Evolutionary conservation across 345 rosid species (phyloP).

Genomic region (Noccaea bulbosa): DNA sequence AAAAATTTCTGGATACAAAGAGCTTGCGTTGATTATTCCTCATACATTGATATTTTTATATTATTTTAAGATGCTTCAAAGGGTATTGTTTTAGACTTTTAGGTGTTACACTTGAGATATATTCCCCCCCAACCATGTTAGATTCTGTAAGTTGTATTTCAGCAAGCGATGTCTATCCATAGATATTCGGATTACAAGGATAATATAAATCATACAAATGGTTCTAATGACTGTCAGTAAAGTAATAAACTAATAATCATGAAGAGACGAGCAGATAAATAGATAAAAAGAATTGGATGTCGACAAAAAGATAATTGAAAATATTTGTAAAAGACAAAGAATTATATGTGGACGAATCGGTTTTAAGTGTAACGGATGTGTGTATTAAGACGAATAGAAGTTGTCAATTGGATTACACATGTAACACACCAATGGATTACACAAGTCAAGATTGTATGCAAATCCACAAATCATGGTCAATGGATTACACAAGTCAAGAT

Average conservation of each 20-base stretch:
- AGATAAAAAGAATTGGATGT: constrained; percentile 16
- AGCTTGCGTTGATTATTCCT: constrained; percentile 21
- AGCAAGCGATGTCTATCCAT: constrained; percentile 14
- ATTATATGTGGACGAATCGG: background rate
- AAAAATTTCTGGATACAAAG: constrained; percentile 15
- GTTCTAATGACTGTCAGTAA: background rate
- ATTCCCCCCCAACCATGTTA: constrained; percentile 10
- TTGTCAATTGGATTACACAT: too few species aligned
- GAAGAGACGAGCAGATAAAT: background rate
- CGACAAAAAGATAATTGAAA: background rate
- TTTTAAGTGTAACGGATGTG: background rate
- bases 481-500: too few species aligned
- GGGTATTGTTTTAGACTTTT: constrained; percentile 29
- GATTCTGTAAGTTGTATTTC: constrained; percentile 12
- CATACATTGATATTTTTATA: background rate
- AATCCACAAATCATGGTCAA: too few species aligned
- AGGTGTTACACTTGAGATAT: constrained; percentile 28
- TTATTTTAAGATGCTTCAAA: constrained; percentile 27
- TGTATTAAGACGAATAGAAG: background rate
- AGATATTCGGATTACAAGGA: background rate
- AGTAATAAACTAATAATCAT: background rate
- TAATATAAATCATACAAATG: background rate
- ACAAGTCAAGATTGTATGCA: too few species aligned
- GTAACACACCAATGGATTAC: too few species aligned
- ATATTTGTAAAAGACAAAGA: background rate